Percentiles rank a stretch among this genome's conserved stretches.
These are phyloP conservation scores for Skeletonema tropicum DNA, from an alignment of 108 stramenopile genomes.

Conservation along the genomic window DNA sequence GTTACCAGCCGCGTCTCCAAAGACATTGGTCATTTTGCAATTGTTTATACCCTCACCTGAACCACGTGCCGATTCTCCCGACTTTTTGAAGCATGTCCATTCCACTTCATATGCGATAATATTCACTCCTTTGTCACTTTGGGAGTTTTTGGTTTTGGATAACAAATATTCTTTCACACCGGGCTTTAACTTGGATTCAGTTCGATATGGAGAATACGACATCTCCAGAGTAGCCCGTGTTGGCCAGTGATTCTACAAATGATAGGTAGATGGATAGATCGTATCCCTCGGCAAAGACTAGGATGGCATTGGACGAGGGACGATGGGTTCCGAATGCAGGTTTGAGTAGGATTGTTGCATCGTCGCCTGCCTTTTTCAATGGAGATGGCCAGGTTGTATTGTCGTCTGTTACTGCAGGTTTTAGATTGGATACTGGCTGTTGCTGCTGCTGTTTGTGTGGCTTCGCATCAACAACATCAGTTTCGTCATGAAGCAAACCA, in stretches of 20 bases:
- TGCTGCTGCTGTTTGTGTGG: background rate
- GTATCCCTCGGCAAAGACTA: conserved; percentile 71
- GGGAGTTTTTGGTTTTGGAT: conserved; percentile 22
- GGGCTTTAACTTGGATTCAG: conserved; percentile 38
- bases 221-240: conserved; percentile 74
- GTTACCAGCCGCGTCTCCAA: conserved; percentile 48
- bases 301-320: conserved; percentile 34
- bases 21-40: conserved; percentile 52
- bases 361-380: background rate
- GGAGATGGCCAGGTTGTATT: conserved; percentile 1
- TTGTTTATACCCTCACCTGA: conserved; percentile 22
- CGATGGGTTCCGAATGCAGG: conserved; percentile 40
- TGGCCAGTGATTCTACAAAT: conserved; percentile 71
- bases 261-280: conserved; percentile 63
- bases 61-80: conserved; percentile 37
- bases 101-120: conserved; percentile 67
- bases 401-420: background rate
- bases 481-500: background rate
- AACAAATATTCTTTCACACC: conserved; percentile 75
- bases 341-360: conserved; percentile 30
- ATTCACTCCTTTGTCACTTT: conserved; percentile 36
- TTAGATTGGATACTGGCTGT: background rate
- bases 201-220: conserved; percentile 73
- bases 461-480: background rate
- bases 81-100: conserved; percentile 61